Evolutionary conservation across 1,284 basidiomycete genomes (phyloP).

Genomic region (Cryptococcus sp.): DNA sequence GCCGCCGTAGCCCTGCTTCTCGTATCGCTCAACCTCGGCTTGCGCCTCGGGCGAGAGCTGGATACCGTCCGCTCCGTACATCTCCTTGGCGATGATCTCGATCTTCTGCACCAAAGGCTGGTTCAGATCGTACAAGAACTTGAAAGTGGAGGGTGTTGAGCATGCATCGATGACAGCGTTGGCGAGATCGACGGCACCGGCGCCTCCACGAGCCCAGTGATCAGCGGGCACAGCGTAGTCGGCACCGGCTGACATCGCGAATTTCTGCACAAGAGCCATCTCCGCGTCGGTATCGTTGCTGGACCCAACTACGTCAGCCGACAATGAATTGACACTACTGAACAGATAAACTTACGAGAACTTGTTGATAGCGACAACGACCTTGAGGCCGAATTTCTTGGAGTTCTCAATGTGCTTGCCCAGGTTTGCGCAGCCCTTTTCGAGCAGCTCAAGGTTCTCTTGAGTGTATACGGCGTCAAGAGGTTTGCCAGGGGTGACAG

Average conservation of each 20-base stretch:
- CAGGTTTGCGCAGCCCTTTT: conserved; percentile 91
- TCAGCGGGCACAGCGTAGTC: conserved; percentile 94
- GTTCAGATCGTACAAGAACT: conserved; percentile 86
- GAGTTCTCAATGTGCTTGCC: conserved; percentile 93
- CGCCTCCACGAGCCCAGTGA: conserved; percentile 94
- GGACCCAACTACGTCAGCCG: conserved; percentile 9
- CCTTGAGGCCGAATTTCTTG: conserved; percentile 94
- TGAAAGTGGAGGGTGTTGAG: conserved; percentile 79
- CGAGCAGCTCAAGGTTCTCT: conserved; percentile 87
- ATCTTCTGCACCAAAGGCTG: conserved; percentile 87
- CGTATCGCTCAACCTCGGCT: conserved; percentile 88
- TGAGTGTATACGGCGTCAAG: conserved; percentile 91
- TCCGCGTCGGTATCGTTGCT: conserved; percentile 91
- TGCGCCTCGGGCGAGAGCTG: conserved; percentile 78
- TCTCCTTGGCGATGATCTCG: conserved; percentile 76
- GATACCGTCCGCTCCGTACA: conserved; percentile 89
- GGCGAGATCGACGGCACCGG: conserved; percentile 81
- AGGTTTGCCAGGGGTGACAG: conserved; percentile 94
- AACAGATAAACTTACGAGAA: conserved; percentile 69
- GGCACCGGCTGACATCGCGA: conserved; percentile 81
- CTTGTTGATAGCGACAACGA: conserved; percentile 92
- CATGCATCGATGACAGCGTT: conserved; percentile 83
- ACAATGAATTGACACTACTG: neutral
- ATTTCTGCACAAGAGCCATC: conserved; percentile 77
- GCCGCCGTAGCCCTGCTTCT: conserved; percentile 63